Percentiles rank a stretch among this genome's conserved stretches.
phyloP scores from a whole-genome alignment of 345 rosid species.

The Erucastrum elatum region DNA sequence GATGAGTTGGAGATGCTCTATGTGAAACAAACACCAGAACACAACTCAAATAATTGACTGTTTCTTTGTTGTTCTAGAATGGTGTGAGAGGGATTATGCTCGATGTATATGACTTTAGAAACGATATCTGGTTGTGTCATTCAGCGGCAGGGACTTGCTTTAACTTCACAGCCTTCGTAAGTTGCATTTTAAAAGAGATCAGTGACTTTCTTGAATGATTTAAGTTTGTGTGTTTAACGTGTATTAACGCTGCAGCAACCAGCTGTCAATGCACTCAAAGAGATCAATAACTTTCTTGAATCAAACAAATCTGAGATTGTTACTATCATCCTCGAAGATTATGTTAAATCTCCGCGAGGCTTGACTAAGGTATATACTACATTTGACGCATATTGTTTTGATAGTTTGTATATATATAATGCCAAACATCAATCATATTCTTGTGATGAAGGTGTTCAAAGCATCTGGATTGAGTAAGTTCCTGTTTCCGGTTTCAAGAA shows the following conservation, averaged over 20 bases:
- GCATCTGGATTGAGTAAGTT: constrained; percentile 72
- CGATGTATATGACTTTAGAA: constrained; percentile 80
- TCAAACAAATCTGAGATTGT: constrained; percentile 79
- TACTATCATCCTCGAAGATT: constrained; percentile 93
- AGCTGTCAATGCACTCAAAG: constrained; percentile 73
- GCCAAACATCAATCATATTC: neutral
- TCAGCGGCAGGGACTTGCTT: constrained; percentile 69
- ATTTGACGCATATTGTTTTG: neutral
- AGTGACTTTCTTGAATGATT: neutral
- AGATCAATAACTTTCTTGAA: constrained; percentile 64
- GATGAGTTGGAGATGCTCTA: neutral
- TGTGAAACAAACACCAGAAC: neutral
- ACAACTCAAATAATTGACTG: neutral
- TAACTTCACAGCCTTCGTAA: constrained; percentile 82
- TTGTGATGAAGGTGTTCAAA: constrained; percentile 49
- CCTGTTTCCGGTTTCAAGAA: constrained; percentile 66
- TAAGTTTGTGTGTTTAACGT: neutral
- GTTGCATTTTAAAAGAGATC: constrained; percentile 22
- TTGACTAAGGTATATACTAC: constrained; percentile 51
- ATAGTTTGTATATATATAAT: neutral
- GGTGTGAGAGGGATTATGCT: constrained; percentile 95
- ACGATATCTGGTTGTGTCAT: constrained; percentile 90
- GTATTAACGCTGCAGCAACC: constrained; percentile 57
- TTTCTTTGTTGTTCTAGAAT: constrained; percentile 22
- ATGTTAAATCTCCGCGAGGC: constrained; percentile 71